A percentile compares a stretch with the other conserved stretches of the same genome.
These are phyloP conservation scores for Boletellus ananas DNA, from an alignment of 768 basidiomycete genomes.

Conservation along the genomic window DNA sequence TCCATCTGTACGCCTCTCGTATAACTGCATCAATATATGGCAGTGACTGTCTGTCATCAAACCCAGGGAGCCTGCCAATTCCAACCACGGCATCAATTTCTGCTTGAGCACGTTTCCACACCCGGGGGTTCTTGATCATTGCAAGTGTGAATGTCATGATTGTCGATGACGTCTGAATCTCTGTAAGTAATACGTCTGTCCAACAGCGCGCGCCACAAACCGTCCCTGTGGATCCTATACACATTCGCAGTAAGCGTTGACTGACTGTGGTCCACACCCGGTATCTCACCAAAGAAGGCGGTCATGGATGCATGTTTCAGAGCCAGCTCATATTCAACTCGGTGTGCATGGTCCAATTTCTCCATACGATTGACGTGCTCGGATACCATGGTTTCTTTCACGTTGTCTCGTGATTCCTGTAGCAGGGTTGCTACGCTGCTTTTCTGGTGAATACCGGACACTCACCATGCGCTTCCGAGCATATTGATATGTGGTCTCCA, in stretches of 20 bases:
- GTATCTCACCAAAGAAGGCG: conserved; percentile 10
- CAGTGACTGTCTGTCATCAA: conserved; percentile 18
- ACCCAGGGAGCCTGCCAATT: conserved; percentile 7
- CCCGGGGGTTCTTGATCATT: conserved; percentile 10
- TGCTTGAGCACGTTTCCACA: conserved; percentile 10
- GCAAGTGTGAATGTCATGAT: conserved; percentile 6
- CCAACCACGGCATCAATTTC: conserved; percentile 9
- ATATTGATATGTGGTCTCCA: conserved; percentile 23
- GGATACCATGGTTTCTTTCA: conserved; percentile 8
- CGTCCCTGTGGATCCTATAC: conserved; percentile 7
- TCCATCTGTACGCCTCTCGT: conserved; percentile 16
- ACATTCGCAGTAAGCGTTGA: not conserved
- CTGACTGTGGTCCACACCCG: not conserved
- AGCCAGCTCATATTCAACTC: conserved; percentile 1
- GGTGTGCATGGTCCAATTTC: conserved; percentile 4
- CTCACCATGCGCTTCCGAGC: conserved; percentile 28
- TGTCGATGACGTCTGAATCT: conserved; percentile 5
- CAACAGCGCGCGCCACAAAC: not conserved
- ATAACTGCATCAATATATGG: conserved; percentile 17
- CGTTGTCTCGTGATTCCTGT: not conserved
- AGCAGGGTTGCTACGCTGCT: not conserved
- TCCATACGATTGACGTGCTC: conserved; percentile 17
- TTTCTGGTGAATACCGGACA: not conserved
- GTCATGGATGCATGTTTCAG: conserved; percentile 9
- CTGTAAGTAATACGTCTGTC: not conserved